A percentile compares a stretch with the other conserved stretches of the same genome.
Evolutionary conservation across 2,329 filamentous ascomycete species (phyloP).

Genomic region (Diaporthe citriasiana): DNA sequence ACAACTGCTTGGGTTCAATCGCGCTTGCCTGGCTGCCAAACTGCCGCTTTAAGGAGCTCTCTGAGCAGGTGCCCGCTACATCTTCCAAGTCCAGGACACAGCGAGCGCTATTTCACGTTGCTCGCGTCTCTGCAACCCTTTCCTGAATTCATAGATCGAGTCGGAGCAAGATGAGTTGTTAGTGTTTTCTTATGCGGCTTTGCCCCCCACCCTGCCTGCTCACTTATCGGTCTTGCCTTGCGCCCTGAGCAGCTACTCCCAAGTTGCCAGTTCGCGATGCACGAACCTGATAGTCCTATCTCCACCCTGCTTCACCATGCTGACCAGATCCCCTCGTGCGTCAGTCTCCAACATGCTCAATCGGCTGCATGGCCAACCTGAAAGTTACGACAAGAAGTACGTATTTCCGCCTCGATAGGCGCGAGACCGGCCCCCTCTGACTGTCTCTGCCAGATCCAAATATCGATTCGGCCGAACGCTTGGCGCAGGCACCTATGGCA

Average conservation of each 20-base stretch:
- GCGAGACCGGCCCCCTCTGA: conserved; percentile 44
- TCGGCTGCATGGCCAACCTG: conserved; percentile 95
- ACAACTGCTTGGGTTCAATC: conserved; percentile 12
- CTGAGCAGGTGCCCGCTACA: background rate
- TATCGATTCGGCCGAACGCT: conserved; percentile 95
- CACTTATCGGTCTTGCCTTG: background rate
- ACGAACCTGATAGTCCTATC: conserved; percentile 11
- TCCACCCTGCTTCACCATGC: conserved; percentile 32
- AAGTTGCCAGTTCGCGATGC: conserved; percentile 4
- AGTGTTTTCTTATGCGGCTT: conserved; percentile 46
- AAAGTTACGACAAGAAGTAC: conserved; percentile 99
- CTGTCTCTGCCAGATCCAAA: conserved; percentile 71
- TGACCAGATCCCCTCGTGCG: conserved; percentile 35
- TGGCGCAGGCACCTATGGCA: conserved; percentile 97
- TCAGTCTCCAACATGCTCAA: conserved; percentile 91
- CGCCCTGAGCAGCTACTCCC: conserved; percentile 15
- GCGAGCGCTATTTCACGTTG: conserved; percentile 27
- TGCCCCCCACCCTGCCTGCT: no score
- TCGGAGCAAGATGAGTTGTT: conserved; percentile 56
- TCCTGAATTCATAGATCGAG: conserved; percentile 10
- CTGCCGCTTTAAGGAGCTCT: conserved; percentile 16
- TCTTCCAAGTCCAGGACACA: background rate
- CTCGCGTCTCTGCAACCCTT: conserved; percentile 22
- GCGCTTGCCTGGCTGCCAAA: conserved; percentile 1
- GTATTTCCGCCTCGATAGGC: conserved; percentile 46